Conservation (phyloP, 805 yeast genomes). For the Wickerhamiella azymoides region DNA sequence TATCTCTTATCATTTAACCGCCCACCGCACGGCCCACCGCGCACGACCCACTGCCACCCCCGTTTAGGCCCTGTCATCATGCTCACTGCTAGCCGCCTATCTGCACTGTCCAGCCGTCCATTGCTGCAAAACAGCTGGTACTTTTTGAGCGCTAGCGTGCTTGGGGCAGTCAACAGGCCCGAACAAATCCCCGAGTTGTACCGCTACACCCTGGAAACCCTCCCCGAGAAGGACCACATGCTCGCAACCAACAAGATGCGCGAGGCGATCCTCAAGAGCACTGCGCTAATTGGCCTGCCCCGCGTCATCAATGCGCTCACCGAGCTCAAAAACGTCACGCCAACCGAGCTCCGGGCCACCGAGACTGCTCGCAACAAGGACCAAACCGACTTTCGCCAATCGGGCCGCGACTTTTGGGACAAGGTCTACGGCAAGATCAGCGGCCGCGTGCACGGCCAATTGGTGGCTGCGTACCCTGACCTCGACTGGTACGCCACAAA, state of each 20-base stretch:
- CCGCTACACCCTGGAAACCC: conserved; percentile 43
- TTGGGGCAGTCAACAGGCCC: conserved; percentile 71
- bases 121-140: conserved; percentile 53
- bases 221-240: conserved; percentile 17
- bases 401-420: conserved; percentile 62
- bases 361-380: conserved; percentile 19
- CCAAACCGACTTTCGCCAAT: conserved; percentile 16
- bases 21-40: too few relatives aligned
- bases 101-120: conserved; percentile 40
- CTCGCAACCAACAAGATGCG: conserved; percentile 42
- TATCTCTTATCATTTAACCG: too few relatives aligned
- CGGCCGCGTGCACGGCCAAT: conserved; percentile 48
- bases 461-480: conserved; percentile 71
- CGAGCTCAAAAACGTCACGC: conserved; percentile 50
- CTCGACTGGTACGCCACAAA: conserved; percentile 59
- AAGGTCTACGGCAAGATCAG: conserved; percentile 65
- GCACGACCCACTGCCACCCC: too few relatives aligned
- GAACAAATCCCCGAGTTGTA: conserved; percentile 63
- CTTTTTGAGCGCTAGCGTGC: conserved; percentile 62
- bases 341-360: conserved; percentile 32
- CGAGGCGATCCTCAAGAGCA: conserved; percentile 64
- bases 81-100: conserved; percentile 44
- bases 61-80: conserved; percentile 14
- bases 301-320: conserved; percentile 69
- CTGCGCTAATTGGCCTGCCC: conserved; percentile 75